These are phyloP conservation scores for Malus asiatica DNA, from an alignment of 306 rosid species.

Conservation along the genomic window DNA sequence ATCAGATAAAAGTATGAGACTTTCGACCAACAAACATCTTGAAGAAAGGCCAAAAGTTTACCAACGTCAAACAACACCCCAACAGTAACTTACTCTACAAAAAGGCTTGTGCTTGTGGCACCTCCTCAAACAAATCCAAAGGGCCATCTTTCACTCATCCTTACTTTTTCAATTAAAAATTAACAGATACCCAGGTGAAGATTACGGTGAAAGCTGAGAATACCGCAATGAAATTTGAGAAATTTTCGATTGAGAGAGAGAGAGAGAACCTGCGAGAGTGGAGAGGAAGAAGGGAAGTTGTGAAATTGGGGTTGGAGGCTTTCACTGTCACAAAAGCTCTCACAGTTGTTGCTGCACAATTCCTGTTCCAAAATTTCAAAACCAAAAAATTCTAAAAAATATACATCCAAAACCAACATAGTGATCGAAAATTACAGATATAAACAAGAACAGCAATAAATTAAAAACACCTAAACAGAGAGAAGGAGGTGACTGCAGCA, in stretches of 20 bases:
- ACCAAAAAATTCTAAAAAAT: conserved; percentile 1
- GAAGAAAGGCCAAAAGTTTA: neutral
- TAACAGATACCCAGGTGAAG: conserved; percentile 4
- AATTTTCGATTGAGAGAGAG: neutral
- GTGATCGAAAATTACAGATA: neutral
- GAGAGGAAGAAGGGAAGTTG: conserved; percentile 21
- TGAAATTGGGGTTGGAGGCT: conserved; percentile 30
- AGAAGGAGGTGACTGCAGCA: conserved; percentile 41
- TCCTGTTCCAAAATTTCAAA: conserved; percentile 30
- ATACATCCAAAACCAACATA: neutral
- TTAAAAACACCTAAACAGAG: conserved; percentile 34
- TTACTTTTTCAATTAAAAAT: neutral
- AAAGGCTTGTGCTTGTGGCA: neutral
- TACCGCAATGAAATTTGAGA: neutral
- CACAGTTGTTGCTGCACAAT: conserved; percentile 29
- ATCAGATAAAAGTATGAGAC: neutral
- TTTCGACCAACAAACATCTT: neutral
- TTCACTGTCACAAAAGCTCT: conserved; percentile 43
- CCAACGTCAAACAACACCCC: neutral
- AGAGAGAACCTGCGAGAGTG: conserved; percentile 39
- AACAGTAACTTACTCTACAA: neutral
- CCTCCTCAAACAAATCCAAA: neutral
- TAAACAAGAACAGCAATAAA: neutral
- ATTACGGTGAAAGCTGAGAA: neutral
- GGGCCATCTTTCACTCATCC: neutral